Percentiles rank a stretch among this genome's conserved stretches.
Conservation (phyloP, 768 basidiomycete genomes). For the Rhizopogon sp. region DNA sequence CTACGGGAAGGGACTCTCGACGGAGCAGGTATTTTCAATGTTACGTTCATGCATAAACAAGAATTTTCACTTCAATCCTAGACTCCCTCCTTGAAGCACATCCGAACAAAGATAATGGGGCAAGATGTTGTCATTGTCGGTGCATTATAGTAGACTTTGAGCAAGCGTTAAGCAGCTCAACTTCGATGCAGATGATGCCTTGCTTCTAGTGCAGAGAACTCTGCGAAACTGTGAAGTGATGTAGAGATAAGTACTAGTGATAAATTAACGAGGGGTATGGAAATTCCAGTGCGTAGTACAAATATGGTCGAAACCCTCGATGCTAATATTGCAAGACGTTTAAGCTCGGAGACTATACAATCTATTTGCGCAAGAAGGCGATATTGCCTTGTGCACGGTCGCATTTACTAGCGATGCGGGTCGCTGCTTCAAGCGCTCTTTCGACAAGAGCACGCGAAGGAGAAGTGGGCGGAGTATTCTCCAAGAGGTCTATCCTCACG, state of each 20-base stretch:
- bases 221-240: background rate
- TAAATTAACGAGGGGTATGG: background rate
- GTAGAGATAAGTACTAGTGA: background rate
- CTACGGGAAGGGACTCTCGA: slow-evolving; percentile 33
- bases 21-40: slow-evolving; percentile 7
- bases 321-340: background rate
- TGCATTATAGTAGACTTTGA: background rate
- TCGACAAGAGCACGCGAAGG: slow-evolving; percentile 50
- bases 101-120: slow-evolving; percentile 25
- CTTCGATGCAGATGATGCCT: no score
- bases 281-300: background rate
- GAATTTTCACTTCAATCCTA: slow-evolving; percentile 2
- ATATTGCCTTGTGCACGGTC: slow-evolving; percentile 56
- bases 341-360: no score
- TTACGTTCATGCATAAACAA: background rate
- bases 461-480: slow-evolving; percentile 43
- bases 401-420: slow-evolving; percentile 55
- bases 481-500: slow-evolving; percentile 39
- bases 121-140: slow-evolving; percentile 26
- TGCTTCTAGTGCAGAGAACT: no score
- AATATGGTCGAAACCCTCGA: background rate
- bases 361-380: slow-evolving; percentile 31
- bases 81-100: slow-evolving; percentile 23
- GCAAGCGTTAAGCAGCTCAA: background rate
- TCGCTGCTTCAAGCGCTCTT: slow-evolving; percentile 51